These are phyloP conservation scores for Fusarium abutilonis DNA, from an alignment of 2,329 filamentous ascomycete species.

Conservation along the genomic window DNA sequence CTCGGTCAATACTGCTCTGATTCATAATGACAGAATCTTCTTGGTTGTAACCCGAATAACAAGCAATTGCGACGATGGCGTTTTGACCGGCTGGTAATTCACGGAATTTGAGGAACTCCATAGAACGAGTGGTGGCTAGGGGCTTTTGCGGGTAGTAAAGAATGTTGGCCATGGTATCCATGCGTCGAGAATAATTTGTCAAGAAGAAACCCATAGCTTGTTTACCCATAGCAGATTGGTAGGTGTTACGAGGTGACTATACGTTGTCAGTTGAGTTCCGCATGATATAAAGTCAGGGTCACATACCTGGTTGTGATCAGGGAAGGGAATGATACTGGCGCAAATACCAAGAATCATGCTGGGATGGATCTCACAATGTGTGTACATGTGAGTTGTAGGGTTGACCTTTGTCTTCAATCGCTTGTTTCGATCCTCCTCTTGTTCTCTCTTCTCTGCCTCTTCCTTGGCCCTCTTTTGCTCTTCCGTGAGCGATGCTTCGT, in stretches of 20 bases:
- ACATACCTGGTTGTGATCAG: conserved; percentile 90
- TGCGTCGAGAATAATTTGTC: conserved; percentile 94
- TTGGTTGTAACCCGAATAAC: conserved; percentile 98
- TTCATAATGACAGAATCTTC: conserved; percentile 99
- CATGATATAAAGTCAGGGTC: background rate
- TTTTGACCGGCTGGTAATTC: conserved; percentile 97
- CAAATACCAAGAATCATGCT: conserved; percentile 99
- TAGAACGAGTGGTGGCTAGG: conserved; percentile 92
- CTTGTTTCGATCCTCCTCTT: conserved; percentile 75
- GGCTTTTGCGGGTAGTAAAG: conserved; percentile 99
- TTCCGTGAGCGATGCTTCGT: conserved; percentile 56
- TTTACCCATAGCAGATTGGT: conserved; percentile 99
- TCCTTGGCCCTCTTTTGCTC: conserved; percentile 47
- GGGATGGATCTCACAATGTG: conserved; percentile 98
- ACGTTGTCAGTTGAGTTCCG: conserved; percentile 9
- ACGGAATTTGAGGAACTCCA: conserved; percentile 99
- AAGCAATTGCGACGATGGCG: conserved; percentile 96
- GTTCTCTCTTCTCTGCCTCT: conserved; percentile 52
- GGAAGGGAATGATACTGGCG: conserved; percentile 99
- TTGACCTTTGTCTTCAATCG: conserved; percentile 90
- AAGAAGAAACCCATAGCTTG: conserved; percentile 99
- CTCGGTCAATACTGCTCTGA: conserved; percentile 97
- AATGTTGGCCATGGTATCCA: conserved; percentile 99
- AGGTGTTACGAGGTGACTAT: conserved; percentile 96
- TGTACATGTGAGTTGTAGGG: conserved; percentile 89